Evolutionary conservation across 2,329 filamentous ascomycete species (phyloP), one percentile per base, ranked within the genome.

Genomic region (Hymenoscyphus repandus): DNA sequence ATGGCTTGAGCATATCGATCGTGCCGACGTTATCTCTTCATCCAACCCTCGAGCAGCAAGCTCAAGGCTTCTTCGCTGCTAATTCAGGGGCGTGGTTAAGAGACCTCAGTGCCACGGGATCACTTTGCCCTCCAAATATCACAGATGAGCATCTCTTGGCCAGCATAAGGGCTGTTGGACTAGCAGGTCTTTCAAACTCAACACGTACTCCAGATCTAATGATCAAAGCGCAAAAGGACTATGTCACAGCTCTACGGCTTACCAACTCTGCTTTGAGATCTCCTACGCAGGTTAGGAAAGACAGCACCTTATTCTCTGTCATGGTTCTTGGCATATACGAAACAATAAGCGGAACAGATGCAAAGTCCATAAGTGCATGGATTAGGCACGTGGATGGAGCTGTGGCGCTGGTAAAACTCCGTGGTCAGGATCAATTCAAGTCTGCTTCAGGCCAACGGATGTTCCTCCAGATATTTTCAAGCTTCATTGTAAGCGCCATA

Each of bases 321-420:
- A 67, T 80, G 34, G 72, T 80, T 37, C 67, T 80, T 7, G 72
- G 73, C 40, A 72, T 76, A 3, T 80, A 75, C 30, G 76, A 79
- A 60, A 75, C 76, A 62, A 68, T 77, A 53, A 70, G 72, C 12
- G 74, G 74, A 12, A 70, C 67, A 20, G 70, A 68, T 11, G 64
- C 68, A 4, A 68, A 72, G 44, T 77, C 74, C 0, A 68, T 78
- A 53, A 65, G 68, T 44, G 74, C 74, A 11, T 80, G 77, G 73
- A 72, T 76, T 50, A 68, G 77, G 46, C 77, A 80, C 56, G 70
- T 79, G 47, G 74, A 73, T 41, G 77, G 76, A n/a, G 77, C 77
- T 2, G 71, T 72, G 1, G 68, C 71, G 4, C 67, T 80, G 15
- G 71, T 76, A 5, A 69, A 66, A 47, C 66, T 78, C 58, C 71